phyloP scores from a whole-genome alignment of 2,329 filamentous ascomycete species.

The Aspergillus phoenicis region DNA sequence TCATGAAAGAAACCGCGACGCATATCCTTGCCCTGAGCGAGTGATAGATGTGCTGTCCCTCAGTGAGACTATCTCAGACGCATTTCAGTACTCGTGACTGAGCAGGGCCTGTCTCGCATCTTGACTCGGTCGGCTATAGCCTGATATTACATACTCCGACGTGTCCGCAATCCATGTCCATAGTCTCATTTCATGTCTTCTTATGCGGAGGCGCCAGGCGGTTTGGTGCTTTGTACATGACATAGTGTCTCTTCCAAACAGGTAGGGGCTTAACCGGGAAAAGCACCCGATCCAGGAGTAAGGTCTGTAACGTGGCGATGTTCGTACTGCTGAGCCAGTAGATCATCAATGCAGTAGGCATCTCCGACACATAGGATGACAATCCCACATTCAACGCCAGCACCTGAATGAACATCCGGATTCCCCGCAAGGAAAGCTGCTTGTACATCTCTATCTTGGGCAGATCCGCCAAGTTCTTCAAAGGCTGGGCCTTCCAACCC shows the following conservation, averaged over 20 bases:
- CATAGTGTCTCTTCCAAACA: conserved; percentile 39
- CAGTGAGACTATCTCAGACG: too few relatives aligned
- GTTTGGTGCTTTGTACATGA: conserved; percentile 17
- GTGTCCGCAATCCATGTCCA: not conserved
- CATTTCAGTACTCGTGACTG: not conserved
- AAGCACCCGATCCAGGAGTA: conserved; percentile 44
- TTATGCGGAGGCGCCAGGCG: not conserved
- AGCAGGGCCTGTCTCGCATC: not conserved
- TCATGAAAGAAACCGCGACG: too few relatives aligned
- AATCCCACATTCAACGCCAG: conserved; percentile 45
- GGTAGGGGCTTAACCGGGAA: conserved; percentile 35
- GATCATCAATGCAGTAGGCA: conserved; percentile 51
- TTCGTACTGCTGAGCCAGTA: conserved; percentile 55
- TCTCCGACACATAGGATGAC: conserved; percentile 32
- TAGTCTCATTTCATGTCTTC: not conserved
- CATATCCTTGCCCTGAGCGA: too few relatives aligned
- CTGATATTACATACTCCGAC: not conserved
- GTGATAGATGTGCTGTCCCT: too few relatives aligned
- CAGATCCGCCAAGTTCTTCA: conserved; percentile 29
- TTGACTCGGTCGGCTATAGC: not conserved
- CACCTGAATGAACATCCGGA: conserved; percentile 38
- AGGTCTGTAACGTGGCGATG: conserved; percentile 45
- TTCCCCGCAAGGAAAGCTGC: conserved; percentile 24
- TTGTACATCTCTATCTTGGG: conserved; percentile 30
- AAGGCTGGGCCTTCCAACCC: conserved; percentile 31